Evolutionary conservation across 2,329 filamentous ascomycete species (phyloP).

Genomic region (Exserohilum turcica): DNA sequence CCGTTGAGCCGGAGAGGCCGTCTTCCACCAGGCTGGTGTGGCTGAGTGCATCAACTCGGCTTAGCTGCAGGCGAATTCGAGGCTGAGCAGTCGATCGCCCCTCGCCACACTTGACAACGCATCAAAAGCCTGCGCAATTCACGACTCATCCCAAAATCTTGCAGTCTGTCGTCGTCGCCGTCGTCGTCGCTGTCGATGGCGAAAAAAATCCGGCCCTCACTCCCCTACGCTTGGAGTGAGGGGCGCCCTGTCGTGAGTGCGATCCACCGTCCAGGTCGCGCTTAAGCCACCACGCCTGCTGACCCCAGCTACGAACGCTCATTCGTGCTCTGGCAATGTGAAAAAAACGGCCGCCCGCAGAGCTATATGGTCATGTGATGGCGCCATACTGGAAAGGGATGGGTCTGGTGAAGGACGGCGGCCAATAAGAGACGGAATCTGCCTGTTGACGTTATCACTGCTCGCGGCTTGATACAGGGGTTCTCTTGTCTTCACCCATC

Average conservation of each 20-base stretch:
- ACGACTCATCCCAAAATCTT: constrained; percentile 11
- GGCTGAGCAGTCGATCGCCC: constrained; percentile 39
- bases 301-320: constrained; percentile 32
- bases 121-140: constrained; percentile 31
- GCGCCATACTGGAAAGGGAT: constrained; percentile 25
- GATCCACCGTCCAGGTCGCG: constrained; percentile 37
- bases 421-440: constrained; percentile 33
- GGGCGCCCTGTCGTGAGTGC: constrained; percentile 22
- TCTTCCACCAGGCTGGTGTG: constrained; percentile 36
- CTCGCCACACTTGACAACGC: constrained; percentile 42
- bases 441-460: constrained; percentile 25
- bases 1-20: constrained; percentile 33
- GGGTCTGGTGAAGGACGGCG: constrained; percentile 13
- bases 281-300: constrained; percentile 35
- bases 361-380: constrained; percentile 37
- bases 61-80: constrained; percentile 32
- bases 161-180: constrained; percentile 9
- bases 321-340: constrained; percentile 40
- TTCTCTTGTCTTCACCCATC: constrained; percentile 9
- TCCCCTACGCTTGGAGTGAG: constrained; percentile 26
- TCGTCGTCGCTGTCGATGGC: constrained; percentile 11
- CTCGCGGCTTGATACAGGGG: constrained; percentile 35
- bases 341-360: constrained; percentile 33
- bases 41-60: constrained; percentile 34
- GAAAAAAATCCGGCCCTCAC: constrained; percentile 15